These are phyloP conservation scores for Erodium moschatum DNA, from an alignment of 441 rosid species.

Conservation along the genomic window DNA sequence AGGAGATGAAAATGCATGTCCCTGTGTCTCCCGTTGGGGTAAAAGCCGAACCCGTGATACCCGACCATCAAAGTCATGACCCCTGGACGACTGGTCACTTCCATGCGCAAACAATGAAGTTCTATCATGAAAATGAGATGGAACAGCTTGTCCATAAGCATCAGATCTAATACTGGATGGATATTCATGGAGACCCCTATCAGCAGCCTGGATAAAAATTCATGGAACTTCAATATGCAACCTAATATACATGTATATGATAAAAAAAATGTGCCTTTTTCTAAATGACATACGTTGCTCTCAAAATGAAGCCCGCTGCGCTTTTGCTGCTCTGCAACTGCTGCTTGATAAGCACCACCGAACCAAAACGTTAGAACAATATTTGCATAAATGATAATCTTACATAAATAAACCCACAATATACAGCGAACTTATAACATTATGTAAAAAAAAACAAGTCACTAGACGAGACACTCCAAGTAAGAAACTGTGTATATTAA, in stretches of 20 bases:
- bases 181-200: slow-evolving; percentile 62
- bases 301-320: background rate
- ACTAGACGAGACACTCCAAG: background rate
- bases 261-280: background rate
- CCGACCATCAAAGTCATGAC: slow-evolving; percentile 38
- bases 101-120: slow-evolving; percentile 39
- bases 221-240: background rate
- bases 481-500: background rate
- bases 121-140: slow-evolving; percentile 38
- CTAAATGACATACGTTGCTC: slow-evolving; percentile 2
- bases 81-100: slow-evolving; percentile 42
- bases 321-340: slow-evolving; percentile 5
- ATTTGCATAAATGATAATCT: background rate
- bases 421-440: background rate
- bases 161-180: slow-evolving; percentile 67
- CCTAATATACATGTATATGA: background rate
- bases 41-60: slow-evolving; percentile 53
- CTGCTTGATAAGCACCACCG: background rate
- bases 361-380: background rate
- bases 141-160: slow-evolving; percentile 43
- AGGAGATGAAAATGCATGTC: slow-evolving; percentile 39
- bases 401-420: background rate
- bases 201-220: slow-evolving; percentile 29
- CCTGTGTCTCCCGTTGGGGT: slow-evolving; percentile 51
- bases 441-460: background rate